Percentiles rank a stretch among this genome's conserved stretches.
Evolutionary conservation across 805 yeast genomes (phyloP).

Genomic region (Jamesozyma hellenica): DNA sequence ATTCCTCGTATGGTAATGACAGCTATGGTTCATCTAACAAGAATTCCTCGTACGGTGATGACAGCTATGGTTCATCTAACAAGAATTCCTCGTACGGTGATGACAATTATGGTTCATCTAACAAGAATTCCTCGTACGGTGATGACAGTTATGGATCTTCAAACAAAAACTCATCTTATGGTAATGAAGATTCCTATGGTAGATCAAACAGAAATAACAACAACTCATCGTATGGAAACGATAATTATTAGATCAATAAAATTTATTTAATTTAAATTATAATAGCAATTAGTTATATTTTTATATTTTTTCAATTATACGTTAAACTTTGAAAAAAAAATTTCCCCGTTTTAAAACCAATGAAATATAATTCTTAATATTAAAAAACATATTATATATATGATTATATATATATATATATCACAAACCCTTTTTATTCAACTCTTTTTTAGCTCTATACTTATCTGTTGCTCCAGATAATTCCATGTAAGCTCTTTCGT

Average conservation of each 20-base stretch:
- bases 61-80: slow-evolving; percentile 14
- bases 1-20: slow-evolving; percentile 19
- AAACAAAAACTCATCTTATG: slow-evolving; percentile 5
- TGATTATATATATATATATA: no score
- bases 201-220: background rate
- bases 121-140: slow-evolving; percentile 20
- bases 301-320: no score
- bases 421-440: background rate
- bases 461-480: slow-evolving; percentile 11
- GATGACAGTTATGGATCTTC: slow-evolving; percentile 10
- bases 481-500: slow-evolving; percentile 8
- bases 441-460: background rate
- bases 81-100: slow-evolving; percentile 15
- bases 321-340: no score
- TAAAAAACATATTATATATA: no score
- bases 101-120: slow-evolving; percentile 16
- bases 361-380: no score
- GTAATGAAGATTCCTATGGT: background rate
- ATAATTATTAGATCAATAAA: no score
- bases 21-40: slow-evolving; percentile 26
- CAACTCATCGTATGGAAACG: slow-evolving; percentile 9
- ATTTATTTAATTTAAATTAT: no score
- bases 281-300: no score
- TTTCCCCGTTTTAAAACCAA: no score
- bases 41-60: slow-evolving; percentile 13